Conservation (phyloP, 2,329 filamentous ascomycete species). For the Aspergillus sp. region DNA sequence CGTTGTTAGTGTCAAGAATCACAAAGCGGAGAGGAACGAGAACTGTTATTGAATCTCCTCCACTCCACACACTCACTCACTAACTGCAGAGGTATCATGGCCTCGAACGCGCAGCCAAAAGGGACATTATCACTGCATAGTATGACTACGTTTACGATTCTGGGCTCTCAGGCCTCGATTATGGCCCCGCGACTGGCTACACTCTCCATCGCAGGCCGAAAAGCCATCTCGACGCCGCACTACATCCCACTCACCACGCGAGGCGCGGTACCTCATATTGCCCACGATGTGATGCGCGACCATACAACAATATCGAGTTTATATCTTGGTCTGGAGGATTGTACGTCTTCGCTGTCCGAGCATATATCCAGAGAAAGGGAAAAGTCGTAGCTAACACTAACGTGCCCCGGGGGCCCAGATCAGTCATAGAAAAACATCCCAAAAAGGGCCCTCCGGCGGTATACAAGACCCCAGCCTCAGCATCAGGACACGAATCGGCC, state of each 20-base stretch:
- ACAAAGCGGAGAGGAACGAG: neutral
- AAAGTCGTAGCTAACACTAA: neutral
- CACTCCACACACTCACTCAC: no score
- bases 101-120: slow-evolving; percentile 3
- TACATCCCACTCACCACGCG: slow-evolving; percentile 74
- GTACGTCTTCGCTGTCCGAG: slow-evolving; percentile 46
- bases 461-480: slow-evolving; percentile 42
- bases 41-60: no score
- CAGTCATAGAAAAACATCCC: slow-evolving; percentile 54
- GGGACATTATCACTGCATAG: slow-evolving; percentile 10
- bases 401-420: slow-evolving; percentile 24
- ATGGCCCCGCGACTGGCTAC: slow-evolving; percentile 57
- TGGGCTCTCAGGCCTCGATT: slow-evolving; percentile 24
- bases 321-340: slow-evolving; percentile 86
- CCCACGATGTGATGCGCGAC: slow-evolving; percentile 68
- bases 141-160: slow-evolving; percentile 33
- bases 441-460: slow-evolving; percentile 41
- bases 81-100: no score
- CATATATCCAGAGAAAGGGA: neutral
- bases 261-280: slow-evolving; percentile 77
- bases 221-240: slow-evolving; percentile 69
- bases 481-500: slow-evolving; percentile 42
- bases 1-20: neutral
- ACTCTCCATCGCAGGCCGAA: slow-evolving; percentile 55
- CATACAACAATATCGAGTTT: slow-evolving; percentile 59